Conservation (phyloP, 139 green algal species). For the Chlorella sp. region DNA sequence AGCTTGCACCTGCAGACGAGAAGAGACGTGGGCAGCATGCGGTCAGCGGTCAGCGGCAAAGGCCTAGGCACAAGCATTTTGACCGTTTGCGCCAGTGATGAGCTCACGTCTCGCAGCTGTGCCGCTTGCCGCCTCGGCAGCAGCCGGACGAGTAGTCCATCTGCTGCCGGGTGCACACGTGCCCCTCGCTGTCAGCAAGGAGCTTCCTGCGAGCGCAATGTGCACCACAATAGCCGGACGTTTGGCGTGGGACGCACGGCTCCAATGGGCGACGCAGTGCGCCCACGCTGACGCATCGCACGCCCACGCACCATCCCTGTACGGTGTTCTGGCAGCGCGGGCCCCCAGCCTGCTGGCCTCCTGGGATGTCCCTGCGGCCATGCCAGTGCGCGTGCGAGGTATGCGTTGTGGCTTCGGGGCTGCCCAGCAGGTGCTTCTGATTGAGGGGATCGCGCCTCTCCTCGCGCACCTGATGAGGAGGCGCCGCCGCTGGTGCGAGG, state of each 20-base stretch:
- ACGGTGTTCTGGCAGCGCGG: slow-evolving; percentile 19
- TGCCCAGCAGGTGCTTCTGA: not conserved
- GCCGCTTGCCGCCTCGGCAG: slow-evolving; percentile 44
- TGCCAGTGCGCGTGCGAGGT: not conserved
- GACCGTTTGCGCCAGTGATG: not conserved
- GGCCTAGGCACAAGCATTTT: not conserved
- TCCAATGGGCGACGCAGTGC: no score
- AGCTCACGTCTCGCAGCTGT: slow-evolving; percentile 51
- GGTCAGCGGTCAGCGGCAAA: not conserved
- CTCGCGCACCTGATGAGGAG: not conserved
- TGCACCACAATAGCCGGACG: not conserved
- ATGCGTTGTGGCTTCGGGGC: not conserved
- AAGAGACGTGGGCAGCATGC: not conserved
- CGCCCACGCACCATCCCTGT: slow-evolving; percentile 16
- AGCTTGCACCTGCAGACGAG: slow-evolving; percentile 45
- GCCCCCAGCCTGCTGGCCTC: not conserved
- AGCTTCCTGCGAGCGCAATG: slow-evolving; percentile 20
- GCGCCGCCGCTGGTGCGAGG: not conserved
- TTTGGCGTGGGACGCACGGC: not conserved
- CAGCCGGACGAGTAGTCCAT: slow-evolving; percentile 55
- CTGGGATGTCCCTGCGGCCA: not conserved
- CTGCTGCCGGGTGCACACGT: slow-evolving; percentile 40
- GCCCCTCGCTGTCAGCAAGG: slow-evolving; percentile 56
- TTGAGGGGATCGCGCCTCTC: no score
- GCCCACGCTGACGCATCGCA: not conserved